Evolutionary conservation across 345 rosid species (phyloP), one percentile per base, ranked within the genome.

Genomic region (Populus deltoides): DNA sequence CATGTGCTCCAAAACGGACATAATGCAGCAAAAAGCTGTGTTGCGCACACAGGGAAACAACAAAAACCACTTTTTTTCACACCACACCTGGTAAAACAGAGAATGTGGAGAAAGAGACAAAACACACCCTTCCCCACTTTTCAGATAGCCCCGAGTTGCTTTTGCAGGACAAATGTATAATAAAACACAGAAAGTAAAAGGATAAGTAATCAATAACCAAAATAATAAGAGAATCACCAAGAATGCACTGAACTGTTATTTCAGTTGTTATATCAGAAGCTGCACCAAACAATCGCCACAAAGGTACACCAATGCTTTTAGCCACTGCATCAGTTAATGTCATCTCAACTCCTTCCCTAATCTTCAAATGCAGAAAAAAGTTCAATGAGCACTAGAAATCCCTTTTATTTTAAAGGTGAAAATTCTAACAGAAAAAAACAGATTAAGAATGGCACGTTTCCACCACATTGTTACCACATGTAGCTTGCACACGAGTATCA

Each of bases 251-350:
- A 86, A 95, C 97, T 85, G 97, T 93, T 68, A 95, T 95, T 82
- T 95, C 97, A 27, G 99, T 92, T 78, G 88, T 90, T 81, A 95
- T 75, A 79, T 79, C 84, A 13, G 96, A 89, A 83, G 86, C 89
- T 69, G 97, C 99, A 77, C 99, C 99, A 57, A 93, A 95, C 66
- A 93, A 89, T 81, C 88, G 87, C 97, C 97, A 93, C 81, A 93
- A 71, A 17, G 98, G 97, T 68, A 83, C 65, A 65, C 87, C 83
- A 63, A 90, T 81, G 84, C 94, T 90, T 66, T 87, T 90, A 78
- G 98, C 94, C 71, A 81, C 92, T 69, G 98, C 96, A 88, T 92
- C 98, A 75, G 93, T 88, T 86, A 93, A 76, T 24, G 99, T 97
- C 98, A 93, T 93, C 90, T 95, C 99, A 45, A 93, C 78, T 66